A percentile compares a stretch with the other conserved stretches of the same genome.
Conservation (phyloP, 495 filamentous ascomycete species). For the Parmelia sp. region DNA sequence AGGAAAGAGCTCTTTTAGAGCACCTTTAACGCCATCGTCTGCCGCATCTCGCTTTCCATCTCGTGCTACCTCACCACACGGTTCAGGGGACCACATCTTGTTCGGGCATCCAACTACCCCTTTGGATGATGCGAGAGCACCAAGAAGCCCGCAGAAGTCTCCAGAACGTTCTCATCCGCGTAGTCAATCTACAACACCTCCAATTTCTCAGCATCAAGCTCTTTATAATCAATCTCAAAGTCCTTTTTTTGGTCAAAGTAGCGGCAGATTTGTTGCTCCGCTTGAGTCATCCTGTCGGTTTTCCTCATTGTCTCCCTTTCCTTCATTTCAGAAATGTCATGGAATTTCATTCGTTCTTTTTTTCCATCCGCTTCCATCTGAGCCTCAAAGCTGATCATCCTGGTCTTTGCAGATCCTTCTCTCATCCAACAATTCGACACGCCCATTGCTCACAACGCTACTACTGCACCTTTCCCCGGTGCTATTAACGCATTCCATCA, state of each 20-base stretch:
- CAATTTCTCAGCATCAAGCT: constrained; percentile 25
- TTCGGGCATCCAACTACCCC: not conserved
- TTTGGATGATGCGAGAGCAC: constrained; percentile 5
- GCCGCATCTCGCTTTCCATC: constrained; percentile 36
- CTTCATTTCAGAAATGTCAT: constrained; percentile 16
- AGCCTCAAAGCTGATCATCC: constrained; percentile 12
- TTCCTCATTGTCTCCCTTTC: constrained; percentile 37
- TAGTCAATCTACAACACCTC: constrained; percentile 4
- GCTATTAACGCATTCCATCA: constrained; percentile 21
- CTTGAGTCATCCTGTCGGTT: constrained; percentile 58
- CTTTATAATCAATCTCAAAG: constrained; percentile 29
- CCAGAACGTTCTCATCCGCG: not conserved
- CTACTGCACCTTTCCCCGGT: constrained; percentile 23
- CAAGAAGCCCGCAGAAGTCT: constrained; percentile 7
- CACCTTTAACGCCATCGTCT: constrained; percentile 45
- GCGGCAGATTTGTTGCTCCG: constrained; percentile 54
- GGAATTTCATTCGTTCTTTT: not conserved
- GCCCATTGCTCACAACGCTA: constrained; percentile 34
- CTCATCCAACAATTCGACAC: constrained; percentile 46
- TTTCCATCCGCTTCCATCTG: not conserved
- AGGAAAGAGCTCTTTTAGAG: constrained; percentile 41
- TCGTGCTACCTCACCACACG: constrained; percentile 13
- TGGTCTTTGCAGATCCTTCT: constrained; percentile 49
- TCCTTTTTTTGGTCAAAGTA: constrained; percentile 53
- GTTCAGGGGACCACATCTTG: not conserved